Conservation (phyloP, 495 filamentous ascomycete species). For the Clohesyomyces aquaticus region DNA sequence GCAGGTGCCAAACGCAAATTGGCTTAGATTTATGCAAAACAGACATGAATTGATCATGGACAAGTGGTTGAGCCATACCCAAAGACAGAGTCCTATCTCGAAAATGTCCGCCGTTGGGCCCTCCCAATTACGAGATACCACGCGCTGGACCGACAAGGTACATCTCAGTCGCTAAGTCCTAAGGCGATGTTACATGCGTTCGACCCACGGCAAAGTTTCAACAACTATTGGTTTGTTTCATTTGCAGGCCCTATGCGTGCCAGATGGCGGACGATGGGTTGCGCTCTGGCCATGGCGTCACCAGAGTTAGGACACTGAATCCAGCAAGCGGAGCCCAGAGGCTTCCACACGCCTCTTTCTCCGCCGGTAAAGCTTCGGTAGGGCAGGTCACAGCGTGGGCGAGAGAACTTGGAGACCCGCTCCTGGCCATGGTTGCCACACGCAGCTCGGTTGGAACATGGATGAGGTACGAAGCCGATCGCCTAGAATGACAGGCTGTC, state of each 20-base stretch:
- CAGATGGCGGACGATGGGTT: constrained; percentile 9
- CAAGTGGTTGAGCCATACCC: constrained; percentile 17
- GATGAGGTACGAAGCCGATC: constrained; percentile 15
- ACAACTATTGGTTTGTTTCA: constrained; percentile 18
- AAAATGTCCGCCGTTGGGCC: constrained; percentile 13
- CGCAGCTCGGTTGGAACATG: constrained; percentile 12
- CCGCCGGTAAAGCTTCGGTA: not conserved
- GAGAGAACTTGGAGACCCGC: constrained; percentile 29
- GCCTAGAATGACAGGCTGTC: constrained; percentile 14
- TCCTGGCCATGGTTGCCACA: constrained; percentile 19
- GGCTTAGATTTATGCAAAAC: constrained; percentile 27
- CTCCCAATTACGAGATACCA: not conserved
- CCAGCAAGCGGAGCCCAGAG: too few relatives aligned
- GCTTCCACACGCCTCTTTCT: constrained; percentile 5
- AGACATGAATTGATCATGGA: constrained; percentile 19
- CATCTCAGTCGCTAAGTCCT: constrained; percentile 15
- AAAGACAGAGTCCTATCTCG: constrained; percentile 11
- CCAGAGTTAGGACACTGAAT: constrained; percentile 21
- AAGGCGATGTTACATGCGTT: constrained; percentile 29
- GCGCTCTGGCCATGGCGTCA: constrained; percentile 8
- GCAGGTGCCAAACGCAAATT: constrained; percentile 28
- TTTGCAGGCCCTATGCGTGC: constrained; percentile 7
- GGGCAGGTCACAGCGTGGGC: constrained; percentile 12
- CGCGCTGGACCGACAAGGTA: constrained; percentile 14
- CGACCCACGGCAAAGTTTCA: constrained; percentile 8